These are phyloP conservation scores for Extremus antarcticus DNA, from an alignment of 495 filamentous ascomycete species.

Conservation along the genomic window DNA sequence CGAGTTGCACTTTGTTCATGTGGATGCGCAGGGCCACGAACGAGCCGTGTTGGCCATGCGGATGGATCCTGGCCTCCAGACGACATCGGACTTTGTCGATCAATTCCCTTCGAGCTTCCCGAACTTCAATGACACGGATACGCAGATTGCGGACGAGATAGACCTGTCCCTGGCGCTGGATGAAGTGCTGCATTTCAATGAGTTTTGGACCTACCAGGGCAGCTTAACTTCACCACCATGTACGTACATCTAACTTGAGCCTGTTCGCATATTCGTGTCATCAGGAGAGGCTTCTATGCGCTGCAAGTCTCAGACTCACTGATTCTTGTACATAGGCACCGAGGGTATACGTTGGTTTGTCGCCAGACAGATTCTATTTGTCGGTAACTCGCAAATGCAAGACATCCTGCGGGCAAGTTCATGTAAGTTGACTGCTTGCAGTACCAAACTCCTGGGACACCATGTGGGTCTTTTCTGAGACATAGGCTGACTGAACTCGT, in stretches of 20 bases:
- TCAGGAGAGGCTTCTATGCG: no score
- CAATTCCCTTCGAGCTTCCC: constrained; percentile 7
- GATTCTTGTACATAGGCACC: background rate
- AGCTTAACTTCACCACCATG: constrained; percentile 22
- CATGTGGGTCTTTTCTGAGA: no score
- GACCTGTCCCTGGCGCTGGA: constrained; percentile 16
- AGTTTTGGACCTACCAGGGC: constrained; percentile 27
- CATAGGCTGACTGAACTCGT: no score
- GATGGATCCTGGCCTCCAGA: constrained; percentile 23
- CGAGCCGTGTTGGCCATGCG: constrained; percentile 25
- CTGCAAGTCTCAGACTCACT: no score
- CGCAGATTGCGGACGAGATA: constrained; percentile 6
- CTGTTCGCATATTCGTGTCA: no score
- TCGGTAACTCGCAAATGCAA: background rate
- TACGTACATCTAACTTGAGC: no score
- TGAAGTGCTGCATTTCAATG: constrained; percentile 20
- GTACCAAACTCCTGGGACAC: no score
- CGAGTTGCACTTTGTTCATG: constrained; percentile 28
- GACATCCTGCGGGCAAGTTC: background rate
- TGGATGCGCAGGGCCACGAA: constrained; percentile 19
- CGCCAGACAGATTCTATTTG: background rate
- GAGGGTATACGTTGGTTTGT: background rate
- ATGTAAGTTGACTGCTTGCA: no score
- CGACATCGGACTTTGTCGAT: constrained; percentile 16
- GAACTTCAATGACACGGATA: constrained; percentile 9